These are phyloP conservation scores for Aspergillus hortae DNA, from an alignment of 2,329 filamentous ascomycete genomes.

Conservation along the genomic window DNA sequence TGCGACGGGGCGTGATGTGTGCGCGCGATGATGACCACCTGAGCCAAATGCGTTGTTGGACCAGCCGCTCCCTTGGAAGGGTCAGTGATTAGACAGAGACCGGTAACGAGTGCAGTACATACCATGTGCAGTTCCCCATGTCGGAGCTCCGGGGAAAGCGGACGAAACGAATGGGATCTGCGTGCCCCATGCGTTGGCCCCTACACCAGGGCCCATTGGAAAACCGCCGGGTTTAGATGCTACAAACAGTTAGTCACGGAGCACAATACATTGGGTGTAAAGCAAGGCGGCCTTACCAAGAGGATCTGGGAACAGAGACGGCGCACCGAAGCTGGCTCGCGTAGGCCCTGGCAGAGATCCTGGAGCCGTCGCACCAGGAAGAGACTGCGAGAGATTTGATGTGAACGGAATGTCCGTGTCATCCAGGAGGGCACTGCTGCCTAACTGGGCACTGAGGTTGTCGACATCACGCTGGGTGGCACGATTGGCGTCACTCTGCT, in stretches of 20 bases:
- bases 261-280: too few relatives aligned
- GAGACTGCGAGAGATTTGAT: conserved; percentile 40
- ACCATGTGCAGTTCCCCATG: conserved; percentile 39
- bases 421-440: conserved; percentile 81
- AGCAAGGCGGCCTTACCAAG: conserved; percentile 29
- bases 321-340: conserved; percentile 41
- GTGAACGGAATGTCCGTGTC: conserved; percentile 68
- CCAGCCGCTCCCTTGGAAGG: conserved; percentile 42
- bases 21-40: conserved; percentile 45
- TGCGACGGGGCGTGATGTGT: conserved; percentile 62
- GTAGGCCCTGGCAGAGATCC: conserved; percentile 43
- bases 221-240: neutral
- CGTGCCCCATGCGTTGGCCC: conserved; percentile 32
- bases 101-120: conserved; percentile 8
- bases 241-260: neutral
- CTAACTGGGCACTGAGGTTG: conserved; percentile 72
- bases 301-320: conserved; percentile 42
- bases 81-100: conserved; percentile 14
- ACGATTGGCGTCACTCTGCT: conserved; percentile 40
- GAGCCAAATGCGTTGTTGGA: conserved; percentile 50
- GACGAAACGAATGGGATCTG: conserved; percentile 37
- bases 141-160: conserved; percentile 32
- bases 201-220: conserved; percentile 1
- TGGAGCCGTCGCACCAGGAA: conserved; percentile 52
- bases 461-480: conserved; percentile 59